Percentiles rank a stretch among this genome's conserved stretches.
phyloP scores from a whole-genome alignment of 1,139 yeast species.

The Candida sojae region DNA sequence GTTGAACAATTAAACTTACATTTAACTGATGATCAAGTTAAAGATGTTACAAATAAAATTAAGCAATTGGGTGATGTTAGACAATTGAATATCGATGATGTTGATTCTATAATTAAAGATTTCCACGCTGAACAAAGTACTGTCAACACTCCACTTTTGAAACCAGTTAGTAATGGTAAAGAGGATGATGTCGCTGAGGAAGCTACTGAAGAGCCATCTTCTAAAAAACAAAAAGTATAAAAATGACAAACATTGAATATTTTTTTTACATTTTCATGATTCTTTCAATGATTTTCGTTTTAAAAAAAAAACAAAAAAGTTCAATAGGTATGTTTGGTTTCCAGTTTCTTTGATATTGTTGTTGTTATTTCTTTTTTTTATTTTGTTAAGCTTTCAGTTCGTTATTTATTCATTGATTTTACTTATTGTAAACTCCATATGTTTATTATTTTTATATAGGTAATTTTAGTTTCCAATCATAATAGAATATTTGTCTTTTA shows the following conservation, averaged over 20 bases:
- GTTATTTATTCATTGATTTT: neutral
- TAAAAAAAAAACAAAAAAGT: neutral
- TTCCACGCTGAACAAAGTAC: constrained; percentile 70
- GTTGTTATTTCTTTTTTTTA: neutral
- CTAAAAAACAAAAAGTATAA: constrained; percentile 35
- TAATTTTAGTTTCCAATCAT: neutral
- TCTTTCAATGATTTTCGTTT: neutral
- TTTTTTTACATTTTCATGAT: neutral
- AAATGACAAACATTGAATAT: neutral
- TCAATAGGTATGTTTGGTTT: neutral
- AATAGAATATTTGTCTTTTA: neutral
- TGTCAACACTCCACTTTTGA: constrained; percentile 5
- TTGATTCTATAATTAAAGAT: constrained; percentile 93
- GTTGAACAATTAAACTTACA: constrained; percentile 94
- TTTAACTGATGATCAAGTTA: constrained; percentile 89
- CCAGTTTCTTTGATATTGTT: too few relatives aligned
- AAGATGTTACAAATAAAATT: constrained; percentile 92
- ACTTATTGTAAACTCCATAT: neutral
- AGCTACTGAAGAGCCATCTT: constrained; percentile 30
- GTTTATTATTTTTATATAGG: neutral
- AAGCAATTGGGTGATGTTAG: constrained; percentile 94
- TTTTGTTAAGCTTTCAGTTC: neutral
- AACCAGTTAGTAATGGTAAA: constrained; percentile 21
- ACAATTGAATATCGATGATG: constrained; percentile 93
- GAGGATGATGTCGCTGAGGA: constrained; percentile 16